These are phyloP conservation scores for Phytophthora pini DNA, from an alignment of 352 stramenopile species.

Conservation along the genomic window DNA sequence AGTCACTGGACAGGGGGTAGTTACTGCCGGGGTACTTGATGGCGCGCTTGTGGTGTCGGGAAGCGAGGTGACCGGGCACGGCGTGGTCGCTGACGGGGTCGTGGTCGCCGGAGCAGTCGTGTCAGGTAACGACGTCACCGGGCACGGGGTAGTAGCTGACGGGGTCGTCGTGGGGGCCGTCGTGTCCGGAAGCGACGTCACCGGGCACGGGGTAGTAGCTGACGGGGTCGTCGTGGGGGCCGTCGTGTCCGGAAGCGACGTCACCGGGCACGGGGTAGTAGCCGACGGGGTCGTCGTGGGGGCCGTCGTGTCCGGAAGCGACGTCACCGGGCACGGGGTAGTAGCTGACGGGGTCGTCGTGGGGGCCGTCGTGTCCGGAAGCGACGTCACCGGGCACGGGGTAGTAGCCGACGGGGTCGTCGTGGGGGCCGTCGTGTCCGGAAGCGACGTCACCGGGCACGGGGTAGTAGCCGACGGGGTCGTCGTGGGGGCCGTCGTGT, in stretches of 20 bases:
- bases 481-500: background rate
- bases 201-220: slow-evolving; percentile 8
- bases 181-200: slow-evolving; percentile 9
- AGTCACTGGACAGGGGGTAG: background rate
- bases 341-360: background rate
- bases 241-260: slow-evolving; percentile 9
- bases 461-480: background rate
- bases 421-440: background rate
- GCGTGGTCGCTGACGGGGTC: background rate
- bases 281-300: background rate
- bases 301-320: slow-evolving; percentile 2
- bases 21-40: too few relatives aligned
- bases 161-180: background rate
- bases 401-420: background rate
- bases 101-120: background rate
- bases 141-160: background rate
- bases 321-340: slow-evolving; percentile 13
- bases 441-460: slow-evolving; percentile 1
- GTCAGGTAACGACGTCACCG: slow-evolving; percentile 12
- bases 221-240: background rate
- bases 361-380: slow-evolving; percentile 16
- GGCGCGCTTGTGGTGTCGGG: background rate
- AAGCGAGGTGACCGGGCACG: slow-evolving; percentile 1
- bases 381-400: slow-evolving; percentile 8
- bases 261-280: slow-evolving; percentile 12